These are phyloP conservation scores for Geranium incanum DNA, from an alignment of 441 rosid genomes.

Conservation along the genomic window DNA sequence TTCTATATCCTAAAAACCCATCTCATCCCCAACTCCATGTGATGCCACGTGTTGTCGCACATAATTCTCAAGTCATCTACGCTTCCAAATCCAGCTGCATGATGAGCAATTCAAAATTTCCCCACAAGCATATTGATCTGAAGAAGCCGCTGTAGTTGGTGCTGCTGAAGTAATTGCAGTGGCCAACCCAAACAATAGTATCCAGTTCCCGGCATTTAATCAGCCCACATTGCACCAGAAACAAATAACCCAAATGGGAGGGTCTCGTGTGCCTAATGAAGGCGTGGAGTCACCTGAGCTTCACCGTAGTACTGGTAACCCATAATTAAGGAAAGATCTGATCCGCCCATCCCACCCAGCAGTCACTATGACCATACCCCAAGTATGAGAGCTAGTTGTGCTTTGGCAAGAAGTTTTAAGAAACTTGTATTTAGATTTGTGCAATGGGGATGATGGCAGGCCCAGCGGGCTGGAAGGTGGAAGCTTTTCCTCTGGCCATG, in stretches of 20 bases:
- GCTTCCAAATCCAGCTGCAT: conserved; percentile 22
- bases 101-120: conserved; percentile 2
- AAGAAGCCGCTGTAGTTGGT: conserved; percentile 13
- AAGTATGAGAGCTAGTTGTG: conserved; percentile 51
- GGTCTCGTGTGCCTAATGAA: background rate
- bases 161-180: conserved; percentile 15
- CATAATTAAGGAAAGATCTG: conserved; percentile 81
- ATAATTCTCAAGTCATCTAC: background rate
- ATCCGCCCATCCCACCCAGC: conserved; percentile 94
- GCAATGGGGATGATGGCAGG: conserved; percentile 37
- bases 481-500: conserved; percentile 97
- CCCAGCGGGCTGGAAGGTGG: conserved; percentile 38
- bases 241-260: conserved; percentile 4
- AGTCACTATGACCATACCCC: conserved; percentile 90
- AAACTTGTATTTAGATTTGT: conserved; percentile 53
- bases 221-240: conserved; percentile 16
- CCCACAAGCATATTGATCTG: conserved; percentile 14
- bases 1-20: background rate
- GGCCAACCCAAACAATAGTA: conserved; percentile 11
- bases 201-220: background rate
- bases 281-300: background rate
- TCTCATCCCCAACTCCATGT: background rate
- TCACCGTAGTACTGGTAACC: conserved; percentile 46
- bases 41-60: background rate
- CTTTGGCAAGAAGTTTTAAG: conserved; percentile 61